phyloP scores from a whole-genome alignment of 306 rosid genomes.

The Neltuma alba region DNA sequence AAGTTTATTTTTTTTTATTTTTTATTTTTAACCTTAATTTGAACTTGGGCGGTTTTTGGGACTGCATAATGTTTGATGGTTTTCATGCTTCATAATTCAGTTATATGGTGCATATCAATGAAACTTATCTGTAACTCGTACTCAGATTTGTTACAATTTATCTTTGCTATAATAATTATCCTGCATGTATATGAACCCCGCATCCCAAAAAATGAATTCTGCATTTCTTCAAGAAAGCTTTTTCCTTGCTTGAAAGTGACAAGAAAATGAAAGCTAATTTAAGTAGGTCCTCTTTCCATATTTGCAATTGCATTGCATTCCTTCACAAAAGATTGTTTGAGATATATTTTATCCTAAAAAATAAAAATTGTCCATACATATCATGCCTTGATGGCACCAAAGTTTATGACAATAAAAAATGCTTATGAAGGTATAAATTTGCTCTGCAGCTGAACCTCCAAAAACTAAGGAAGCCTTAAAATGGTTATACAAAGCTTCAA shows the following conservation, averaged over 20 bases:
- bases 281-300: slow-evolving; percentile 16
- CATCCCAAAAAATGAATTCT: background rate
- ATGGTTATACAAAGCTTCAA: slow-evolving; percentile 70
- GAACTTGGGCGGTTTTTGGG: slow-evolving; percentile 4
- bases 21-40: no score
- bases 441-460: slow-evolving; percentile 74
- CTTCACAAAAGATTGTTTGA: background rate
- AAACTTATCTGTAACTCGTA: background rate
- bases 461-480: slow-evolving; percentile 66
- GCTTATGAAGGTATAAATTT: slow-evolving; percentile 23
- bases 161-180: background rate
- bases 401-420: slow-evolving; percentile 27
- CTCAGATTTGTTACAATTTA: background rate
- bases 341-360: no score
- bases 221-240: background rate
- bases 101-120: background rate
- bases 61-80: no score
- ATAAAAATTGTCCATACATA: background rate
- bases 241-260: background rate
- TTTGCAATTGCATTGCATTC: background rate
- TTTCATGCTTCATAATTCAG: background rate
- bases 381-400: slow-evolving; percentile 3
- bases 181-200: background rate
- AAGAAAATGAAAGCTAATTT: background rate
- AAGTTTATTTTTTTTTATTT: background rate